Base-by-base conservation (phyloP, 164 flowering plant species). In the Santalum album region DNA sequence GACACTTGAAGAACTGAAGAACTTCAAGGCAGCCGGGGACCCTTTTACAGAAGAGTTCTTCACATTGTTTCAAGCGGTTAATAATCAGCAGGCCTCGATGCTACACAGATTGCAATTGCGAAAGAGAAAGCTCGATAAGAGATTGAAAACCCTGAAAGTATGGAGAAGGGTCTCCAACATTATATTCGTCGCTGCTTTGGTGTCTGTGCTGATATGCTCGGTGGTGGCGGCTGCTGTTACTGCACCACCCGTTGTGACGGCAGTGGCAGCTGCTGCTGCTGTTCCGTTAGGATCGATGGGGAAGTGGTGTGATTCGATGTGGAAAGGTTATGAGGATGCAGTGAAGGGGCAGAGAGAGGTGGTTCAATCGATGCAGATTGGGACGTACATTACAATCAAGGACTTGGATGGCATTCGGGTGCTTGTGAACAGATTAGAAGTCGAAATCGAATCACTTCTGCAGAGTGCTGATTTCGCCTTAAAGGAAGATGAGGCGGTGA, bases 141-240 rank as follows among this genome's bases (percentile, higher is more conserved):
- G 78, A 49, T 22, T 86, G 56, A 76, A 72, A 55, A 64, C 71
- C 0, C 35, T 78, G 21, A 74, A 77, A 60, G 67, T 71, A 2
- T 87, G 89, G 89, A 74, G 79, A 76, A 85, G 65, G 64, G 77
- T 90, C 7, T 76, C 90, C 0, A 75, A 73, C 64, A 74, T 82
- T 6, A 72, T 90, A 3, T 90, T 90, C 39, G 86, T 68, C 1
- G 51, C 89, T 2, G 65, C 80, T 12, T 82, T 87, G 61, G 86
- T 81, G 2, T 62, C 88, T 0, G 80, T 82, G 18, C 23, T 90
- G 58, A 82, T 90, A 34, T 86, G 83, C 61, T 85, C 95, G 0
- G 90, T 86, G 24, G 96, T 90, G 52, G 98, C 91, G 0, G 96
- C 92, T 0, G 91, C 91, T 12, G 58, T 90, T 47, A 67, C 91